Evolutionary conservation across 2,329 filamentous ascomycete genomes (phyloP), one percentile per base, ranked within the genome.

Genomic region (Talaromyces amestolkiae): DNA sequence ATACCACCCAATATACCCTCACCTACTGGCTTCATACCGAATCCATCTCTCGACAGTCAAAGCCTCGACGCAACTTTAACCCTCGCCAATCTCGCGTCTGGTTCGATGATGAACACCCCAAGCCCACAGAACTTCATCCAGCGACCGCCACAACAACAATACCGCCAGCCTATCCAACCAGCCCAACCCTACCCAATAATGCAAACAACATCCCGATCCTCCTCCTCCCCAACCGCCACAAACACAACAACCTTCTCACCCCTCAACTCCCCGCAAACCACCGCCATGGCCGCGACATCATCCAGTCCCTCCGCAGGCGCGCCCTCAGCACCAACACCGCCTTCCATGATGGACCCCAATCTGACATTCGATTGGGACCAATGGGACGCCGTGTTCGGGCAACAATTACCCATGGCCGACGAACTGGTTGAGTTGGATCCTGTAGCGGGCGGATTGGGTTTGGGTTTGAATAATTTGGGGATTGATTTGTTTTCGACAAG

Each of bases 311-410:
- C 67, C 37, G 53, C 39, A 6, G 58, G 45, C 22, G 61, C 68
- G 27, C 61, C 68, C 22, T 66, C 67, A 11, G 70, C 70, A 27
- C 73, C 74, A 31, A 78, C 76, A 13, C 76, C 74, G 0, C 74
- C 75, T 1, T 77, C 74, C 1, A 75, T 78, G 73, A 69, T 78
- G 9, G 78, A 78, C 22, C 75, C 77, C 9, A 80, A 79, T 54
- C 62, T 80, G 22, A 77, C 80, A 63, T 82, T 82, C 68, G 80
- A 82, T 70, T 82, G 80, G 80, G 80, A 82, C 62, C 76, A 80
- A 68, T 82, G 80, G 80, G 80, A 82, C 61, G 78, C 80, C 7
- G 79, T 82, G 2, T 82, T 82, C 61, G 80, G 80, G 1, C 79
- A 81, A 63, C 79, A 81, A 66, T 70, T 81, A 13, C 77, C 78